These are phyloP conservation scores for Gymnopilus dilepis DNA, from an alignment of 768 basidiomycete genomes.

Conservation along the genomic window DNA sequence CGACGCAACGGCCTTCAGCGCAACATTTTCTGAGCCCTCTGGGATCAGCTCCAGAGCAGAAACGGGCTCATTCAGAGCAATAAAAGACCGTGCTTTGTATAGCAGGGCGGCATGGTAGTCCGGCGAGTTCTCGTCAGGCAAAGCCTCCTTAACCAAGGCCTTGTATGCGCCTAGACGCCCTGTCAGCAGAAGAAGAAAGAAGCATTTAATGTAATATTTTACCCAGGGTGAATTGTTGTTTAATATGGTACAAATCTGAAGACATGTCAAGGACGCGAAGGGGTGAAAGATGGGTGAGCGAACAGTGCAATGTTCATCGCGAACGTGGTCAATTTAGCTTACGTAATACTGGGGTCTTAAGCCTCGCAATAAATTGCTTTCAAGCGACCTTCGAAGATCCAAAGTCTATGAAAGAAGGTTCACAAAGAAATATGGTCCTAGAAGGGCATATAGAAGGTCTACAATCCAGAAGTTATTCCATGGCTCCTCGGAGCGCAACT, in stretches of 20 bases:
- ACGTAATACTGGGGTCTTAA: slow-evolving; percentile 10
- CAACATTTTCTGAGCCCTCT: slow-evolving; percentile 61
- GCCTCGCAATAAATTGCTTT: too few relatives aligned
- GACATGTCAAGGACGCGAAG: slow-evolving; percentile 28
- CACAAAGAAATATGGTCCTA: too few relatives aligned
- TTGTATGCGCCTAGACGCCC: slow-evolving; percentile 64
- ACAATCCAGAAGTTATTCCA: too few relatives aligned
- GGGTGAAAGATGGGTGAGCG: background rate
- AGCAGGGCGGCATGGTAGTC: slow-evolving; percentile 71
- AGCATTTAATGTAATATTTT: slow-evolving; percentile 11
- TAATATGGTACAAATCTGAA: slow-evolving; percentile 38
- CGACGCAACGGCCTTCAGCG: slow-evolving; percentile 71
- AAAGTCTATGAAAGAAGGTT: too few relatives aligned
- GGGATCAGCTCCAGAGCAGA: slow-evolving; percentile 64
- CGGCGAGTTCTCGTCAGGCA: slow-evolving; percentile 65
- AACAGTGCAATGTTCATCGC: background rate
- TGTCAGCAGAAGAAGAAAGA: background rate
- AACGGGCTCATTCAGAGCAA: slow-evolving; percentile 68
- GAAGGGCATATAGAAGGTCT: too few relatives aligned
- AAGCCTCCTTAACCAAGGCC: slow-evolving; percentile 54
- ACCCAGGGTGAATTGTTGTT: slow-evolving; percentile 78
- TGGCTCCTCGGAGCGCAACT: too few relatives aligned
- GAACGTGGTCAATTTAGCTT: slow-evolving; percentile 11
- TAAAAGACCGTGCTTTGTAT: slow-evolving; percentile 79
- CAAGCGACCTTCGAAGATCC: too few relatives aligned